Evolutionary conservation across 129 eudicot species (phyloP).

Genomic region (Lonicera japonica): DNA sequence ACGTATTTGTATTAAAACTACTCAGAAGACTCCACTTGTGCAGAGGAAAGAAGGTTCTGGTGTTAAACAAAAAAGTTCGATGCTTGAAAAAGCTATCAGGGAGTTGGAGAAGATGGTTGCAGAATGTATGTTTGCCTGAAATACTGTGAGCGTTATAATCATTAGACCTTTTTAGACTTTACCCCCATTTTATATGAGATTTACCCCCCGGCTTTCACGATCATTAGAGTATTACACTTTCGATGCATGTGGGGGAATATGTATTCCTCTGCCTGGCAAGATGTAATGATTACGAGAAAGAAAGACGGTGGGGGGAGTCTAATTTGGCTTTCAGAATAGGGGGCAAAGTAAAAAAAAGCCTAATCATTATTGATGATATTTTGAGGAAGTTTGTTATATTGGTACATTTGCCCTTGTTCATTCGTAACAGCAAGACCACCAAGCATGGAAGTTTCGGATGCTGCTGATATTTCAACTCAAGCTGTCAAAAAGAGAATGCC

Average conservation of each 20-base stretch:
- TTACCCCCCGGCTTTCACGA: too few species aligned
- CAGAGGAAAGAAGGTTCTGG: conserved; percentile 78
- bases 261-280: too few species aligned
- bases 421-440: conserved; percentile 84
- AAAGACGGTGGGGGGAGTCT: too few species aligned
- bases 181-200: too few species aligned
- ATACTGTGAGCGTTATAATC: too few species aligned
- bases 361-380: conserved; percentile 5
- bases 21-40: conserved; percentile 49
- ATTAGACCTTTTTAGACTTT: too few species aligned
- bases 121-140: conserved; percentile 62
- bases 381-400: neutral
- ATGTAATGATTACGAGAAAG: too few species aligned
- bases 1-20: neutral
- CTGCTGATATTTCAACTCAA: conserved; percentile 75
- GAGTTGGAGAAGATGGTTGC: conserved; percentile 94
- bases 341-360: too few species aligned
- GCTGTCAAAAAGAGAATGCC: conserved; percentile 84
- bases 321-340: too few species aligned
- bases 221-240: too few species aligned
- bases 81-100: conserved; percentile 88
- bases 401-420: conserved; percentile 6
- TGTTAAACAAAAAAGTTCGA: conserved; percentile 43
- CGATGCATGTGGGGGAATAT: too few species aligned
- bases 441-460: conserved; percentile 59